Percentiles rank a stretch among this genome's conserved stretches.
These are phyloP conservation scores for Lachancea dasiensis DNA, from an alignment of 805 yeast genomes.

Conservation along the genomic window DNA sequence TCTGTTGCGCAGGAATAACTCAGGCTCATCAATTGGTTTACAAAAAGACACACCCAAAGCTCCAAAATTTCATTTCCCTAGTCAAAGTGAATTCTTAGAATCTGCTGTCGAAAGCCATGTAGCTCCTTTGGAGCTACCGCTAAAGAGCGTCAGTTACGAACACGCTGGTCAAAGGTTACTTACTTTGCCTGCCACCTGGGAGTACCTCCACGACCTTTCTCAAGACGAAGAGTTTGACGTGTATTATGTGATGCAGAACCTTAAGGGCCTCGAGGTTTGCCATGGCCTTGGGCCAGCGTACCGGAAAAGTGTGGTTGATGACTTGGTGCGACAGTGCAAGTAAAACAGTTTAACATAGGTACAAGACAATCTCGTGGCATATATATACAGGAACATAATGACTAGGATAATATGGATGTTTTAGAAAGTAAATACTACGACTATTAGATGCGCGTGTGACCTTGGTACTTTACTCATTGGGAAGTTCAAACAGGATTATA, in stretches of 20 bases:
- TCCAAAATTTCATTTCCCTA: conserved; percentile 28
- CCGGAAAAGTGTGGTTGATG: conserved; percentile 20
- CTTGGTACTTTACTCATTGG: too few relatives aligned
- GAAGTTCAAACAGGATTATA: too few relatives aligned
- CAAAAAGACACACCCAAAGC: neutral
- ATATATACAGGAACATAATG: too few relatives aligned
- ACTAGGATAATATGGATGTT: too few relatives aligned
- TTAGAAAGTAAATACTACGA: too few relatives aligned
- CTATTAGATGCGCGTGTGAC: too few relatives aligned
- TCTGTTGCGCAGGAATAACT: conserved; percentile 32
- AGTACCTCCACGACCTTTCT: conserved; percentile 52
- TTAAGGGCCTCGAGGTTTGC: conserved; percentile 67
- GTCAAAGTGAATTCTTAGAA: conserved; percentile 24
- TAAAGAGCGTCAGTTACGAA: conserved; percentile 11
- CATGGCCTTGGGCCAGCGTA: conserved; percentile 61
- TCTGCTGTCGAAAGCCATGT: conserved; percentile 14
- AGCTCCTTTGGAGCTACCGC: conserved; percentile 3
- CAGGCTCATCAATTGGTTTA: neutral
- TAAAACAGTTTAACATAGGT: too few relatives aligned
- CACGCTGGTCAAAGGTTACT: conserved; percentile 44
- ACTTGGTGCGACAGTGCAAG: conserved; percentile 3
- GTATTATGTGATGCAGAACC: conserved; percentile 46
- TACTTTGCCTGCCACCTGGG: conserved; percentile 81
- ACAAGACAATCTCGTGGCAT: too few relatives aligned
- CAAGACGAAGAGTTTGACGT: conserved; percentile 49